Base-by-base conservation (phyloP, 2,329 filamentous ascomycete genomes). In the Fusarium cyanostomum region DNA sequence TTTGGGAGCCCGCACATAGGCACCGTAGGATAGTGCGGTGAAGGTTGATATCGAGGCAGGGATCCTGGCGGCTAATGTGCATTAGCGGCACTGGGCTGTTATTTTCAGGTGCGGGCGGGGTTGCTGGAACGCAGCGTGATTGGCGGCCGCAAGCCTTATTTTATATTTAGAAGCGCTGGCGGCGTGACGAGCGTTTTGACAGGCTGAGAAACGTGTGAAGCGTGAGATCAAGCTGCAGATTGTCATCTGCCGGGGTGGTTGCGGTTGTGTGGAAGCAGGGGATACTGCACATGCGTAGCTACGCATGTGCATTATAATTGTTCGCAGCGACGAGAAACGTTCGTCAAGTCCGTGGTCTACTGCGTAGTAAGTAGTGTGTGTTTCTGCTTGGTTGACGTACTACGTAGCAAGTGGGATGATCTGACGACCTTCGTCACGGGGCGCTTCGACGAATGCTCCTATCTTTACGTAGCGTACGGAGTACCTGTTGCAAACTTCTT, bases 51-150 rank as follows among this genome's bases (percentile, higher is more conserved):
- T 31, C 11, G 24, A 49, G 24, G 59, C 6, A 41, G 12, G 24
- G 35, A 28, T 21, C 49, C 53, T 56, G 68, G 68, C 68, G 68
- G 57, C 57, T 71, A 71, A 62, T 62, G 31, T 59, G 64, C 68
- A 71, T 64, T 71, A 71, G 68, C 42, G 62, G 44, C 49, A 11
- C 45, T 45, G 30, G 43, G 42, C 34, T 62, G 24, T 66, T 70
- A 68, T 65, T 67, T 71, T 51, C 24, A 38, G 53, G 21, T 18
- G 16, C 16, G 9, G 34, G 54, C 50, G 61, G 68, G 61, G 62
- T 15, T 44, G 11, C 6, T 10, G 31, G 21, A n/a, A 49, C 27
- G 21, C 3, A 5, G 28, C n/a, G 1, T 56, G 35, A 69, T 69
- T 69, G 66, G 66, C 8, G 26, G 11, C 3, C 2, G 3, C 7